Base-by-base conservation (phyloP, 176 grass and related monocot species). In the Triticum dicoccoides region DNA sequence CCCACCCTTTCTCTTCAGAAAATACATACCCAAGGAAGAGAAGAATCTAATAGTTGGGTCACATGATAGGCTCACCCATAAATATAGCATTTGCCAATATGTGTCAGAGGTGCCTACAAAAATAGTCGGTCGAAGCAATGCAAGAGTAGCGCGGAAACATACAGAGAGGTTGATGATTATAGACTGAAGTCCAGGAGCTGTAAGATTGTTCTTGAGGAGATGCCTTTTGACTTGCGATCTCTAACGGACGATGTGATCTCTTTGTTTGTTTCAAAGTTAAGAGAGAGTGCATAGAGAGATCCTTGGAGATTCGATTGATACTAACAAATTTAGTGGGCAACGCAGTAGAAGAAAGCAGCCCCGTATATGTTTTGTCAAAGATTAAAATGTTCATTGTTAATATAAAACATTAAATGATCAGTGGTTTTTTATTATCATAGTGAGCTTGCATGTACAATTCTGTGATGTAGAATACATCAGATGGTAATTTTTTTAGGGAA, bases 271-370 rank as follows among this genome's bases (percentile, higher is more conserved):
- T 95, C 96, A 30, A 98, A 96, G 51, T 91, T 94, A 63, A 88
- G 90, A 90, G 88, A 92, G 96, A 96, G 37, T 84, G 90, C 69
- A 98, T 98, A 34, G 92, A 96, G 96, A 38, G 96, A 98, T 87
- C 91, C 93, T 58, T 94, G 91, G 88, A 93, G 96, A 71, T 94
- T 89, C 87, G 90, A 34, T 89, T 95, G 78, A 91, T 98, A 90
- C 80, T 98, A 65, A 98, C 91, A 86, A 95, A 98, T 90, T 89
- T 98, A 42, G 96, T 98, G 21, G 91, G 91, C 47, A 98, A 95
- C 51, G 88, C 96, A 59, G 88, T 98, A 13, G 92, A 98, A 87
- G 93, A 95, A 98, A 92, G 85, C 23, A 86, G 18, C 45, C 54
- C 51, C 5, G 7, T 18, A 18, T 7, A 54, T 54, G 15, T 54